phyloP scores from a whole-genome alignment of 2,329 filamentous ascomycete genomes.

The Magnaporthiopsis rhizophila region DNA sequence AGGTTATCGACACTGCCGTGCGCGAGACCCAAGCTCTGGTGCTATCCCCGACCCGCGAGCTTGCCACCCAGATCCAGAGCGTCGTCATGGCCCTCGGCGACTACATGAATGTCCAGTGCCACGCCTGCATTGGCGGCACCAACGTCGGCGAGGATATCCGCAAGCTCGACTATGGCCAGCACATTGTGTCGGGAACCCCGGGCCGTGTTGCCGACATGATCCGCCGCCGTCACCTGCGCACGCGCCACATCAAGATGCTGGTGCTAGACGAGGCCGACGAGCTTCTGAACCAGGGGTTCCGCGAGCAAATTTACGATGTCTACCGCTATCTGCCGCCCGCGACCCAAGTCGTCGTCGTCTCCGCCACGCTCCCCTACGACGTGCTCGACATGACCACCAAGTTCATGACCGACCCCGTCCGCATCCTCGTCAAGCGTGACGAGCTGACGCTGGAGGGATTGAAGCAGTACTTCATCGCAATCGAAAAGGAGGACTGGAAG shows the following conservation, averaged over 20 bases:
- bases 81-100: slow-evolving; percentile 97
- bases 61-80: slow-evolving; percentile 99
- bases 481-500: slow-evolving; percentile 99
- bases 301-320: slow-evolving; percentile 99
- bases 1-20: slow-evolving; percentile 93
- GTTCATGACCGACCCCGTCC: slow-evolving; percentile 99
- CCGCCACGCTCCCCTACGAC: slow-evolving; percentile 97
- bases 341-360: slow-evolving; percentile 96
- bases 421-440: slow-evolving; percentile 99
- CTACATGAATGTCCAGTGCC: slow-evolving; percentile 99
- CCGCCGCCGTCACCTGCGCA: slow-evolving; percentile 93
- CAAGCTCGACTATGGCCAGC: slow-evolving; percentile 88
- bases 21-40: slow-evolving; percentile 98
- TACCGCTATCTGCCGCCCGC: slow-evolving; percentile 98
- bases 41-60: slow-evolving; percentile 93
- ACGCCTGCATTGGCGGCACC: slow-evolving; percentile 98
- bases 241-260: slow-evolving; percentile 99
- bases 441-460: slow-evolving; percentile 99
- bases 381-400: slow-evolving; percentile 99
- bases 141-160: slow-evolving; percentile 98
- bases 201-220: slow-evolving; percentile 99
- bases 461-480: slow-evolving; percentile 99
- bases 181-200: slow-evolving; percentile 95
- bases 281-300: slow-evolving; percentile 94
- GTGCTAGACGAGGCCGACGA: slow-evolving; percentile 99